Conservation (phyloP, 305 asterid genomes). For the Rubia tinctorum region DNA sequence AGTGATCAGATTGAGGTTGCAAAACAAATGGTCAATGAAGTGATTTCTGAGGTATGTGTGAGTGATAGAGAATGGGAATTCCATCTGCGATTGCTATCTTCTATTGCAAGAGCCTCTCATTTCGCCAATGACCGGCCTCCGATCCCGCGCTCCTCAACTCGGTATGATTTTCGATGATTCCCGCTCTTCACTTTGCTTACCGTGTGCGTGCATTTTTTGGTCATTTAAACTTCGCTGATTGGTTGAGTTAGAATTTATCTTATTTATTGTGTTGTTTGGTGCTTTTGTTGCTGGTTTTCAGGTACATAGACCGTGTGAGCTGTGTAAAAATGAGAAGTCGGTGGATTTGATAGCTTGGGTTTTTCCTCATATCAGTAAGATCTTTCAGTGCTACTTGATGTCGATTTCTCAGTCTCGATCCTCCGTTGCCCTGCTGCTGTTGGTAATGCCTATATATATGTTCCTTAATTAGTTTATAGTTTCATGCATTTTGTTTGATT, state of each 20-base stretch:
- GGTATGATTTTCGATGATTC: constrained; percentile 25
- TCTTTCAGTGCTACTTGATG: constrained; percentile 69
- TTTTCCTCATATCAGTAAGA: constrained; percentile 78
- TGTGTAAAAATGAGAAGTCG: constrained; percentile 72
- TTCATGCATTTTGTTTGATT: no score
- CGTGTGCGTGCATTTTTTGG: background rate
- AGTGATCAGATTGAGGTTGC: constrained; percentile 95
- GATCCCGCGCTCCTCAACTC: constrained; percentile 74
- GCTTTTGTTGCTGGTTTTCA: constrained; percentile 19
- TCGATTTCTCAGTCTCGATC: constrained; percentile 67
- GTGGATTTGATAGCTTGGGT: constrained; percentile 78
- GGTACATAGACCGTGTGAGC: constrained; percentile 64
- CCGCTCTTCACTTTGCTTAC: background rate
- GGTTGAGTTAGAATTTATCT: constrained; percentile 8
- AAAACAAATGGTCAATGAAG: constrained; percentile 76
- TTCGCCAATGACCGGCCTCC: constrained; percentile 60
- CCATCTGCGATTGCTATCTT: constrained; percentile 68
- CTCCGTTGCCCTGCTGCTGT: constrained; percentile 66
- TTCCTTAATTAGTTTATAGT: background rate
- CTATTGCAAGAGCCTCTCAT: constrained; percentile 72
- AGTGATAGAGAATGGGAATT: constrained; percentile 48
- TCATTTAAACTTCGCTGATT: background rate
- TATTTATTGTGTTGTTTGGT: background rate
- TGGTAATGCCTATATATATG: constrained; percentile 33
- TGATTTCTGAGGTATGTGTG: constrained; percentile 84